Conservation (phyloP, 495 filamentous ascomycete species). For the Jackrogersella minutella region DNA sequence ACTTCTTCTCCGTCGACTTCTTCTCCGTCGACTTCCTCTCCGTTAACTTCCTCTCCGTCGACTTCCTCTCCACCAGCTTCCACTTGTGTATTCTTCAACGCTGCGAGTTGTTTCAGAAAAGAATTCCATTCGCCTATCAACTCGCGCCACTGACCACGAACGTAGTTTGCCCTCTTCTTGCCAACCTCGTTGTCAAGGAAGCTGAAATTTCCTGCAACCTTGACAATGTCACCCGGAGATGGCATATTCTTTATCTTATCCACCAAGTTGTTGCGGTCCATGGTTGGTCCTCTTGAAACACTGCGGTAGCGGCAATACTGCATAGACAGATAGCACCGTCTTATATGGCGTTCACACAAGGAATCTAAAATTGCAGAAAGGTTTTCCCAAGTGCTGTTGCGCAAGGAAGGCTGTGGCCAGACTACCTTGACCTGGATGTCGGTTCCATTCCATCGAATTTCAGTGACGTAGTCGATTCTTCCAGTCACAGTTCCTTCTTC, state of each 20-base stretch:
- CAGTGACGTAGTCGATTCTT: not conserved
- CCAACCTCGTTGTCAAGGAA: not conserved
- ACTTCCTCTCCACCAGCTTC: no score
- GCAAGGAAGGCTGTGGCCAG: not conserved
- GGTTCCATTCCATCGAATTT: constrained; percentile 1
- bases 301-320: no score
- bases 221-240: not conserved
- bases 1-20: no score
- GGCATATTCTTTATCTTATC: not conserved
- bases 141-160: no score
- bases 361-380: not conserved
- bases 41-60: not conserved
- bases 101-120: no score
- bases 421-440: not conserved
- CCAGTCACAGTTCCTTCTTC: not conserved
- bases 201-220: no score
- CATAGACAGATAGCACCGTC: no score
- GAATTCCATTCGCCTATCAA: not conserved
- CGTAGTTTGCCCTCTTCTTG: not conserved
- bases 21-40: no score
- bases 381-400: not conserved
- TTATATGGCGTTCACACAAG: no score
- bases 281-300: no score
- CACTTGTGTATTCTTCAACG: no score
- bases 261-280: not conserved